Evolutionary conservation across 2,329 filamentous ascomycete species (phyloP).

Genomic region (Thelonectria discophora): DNA sequence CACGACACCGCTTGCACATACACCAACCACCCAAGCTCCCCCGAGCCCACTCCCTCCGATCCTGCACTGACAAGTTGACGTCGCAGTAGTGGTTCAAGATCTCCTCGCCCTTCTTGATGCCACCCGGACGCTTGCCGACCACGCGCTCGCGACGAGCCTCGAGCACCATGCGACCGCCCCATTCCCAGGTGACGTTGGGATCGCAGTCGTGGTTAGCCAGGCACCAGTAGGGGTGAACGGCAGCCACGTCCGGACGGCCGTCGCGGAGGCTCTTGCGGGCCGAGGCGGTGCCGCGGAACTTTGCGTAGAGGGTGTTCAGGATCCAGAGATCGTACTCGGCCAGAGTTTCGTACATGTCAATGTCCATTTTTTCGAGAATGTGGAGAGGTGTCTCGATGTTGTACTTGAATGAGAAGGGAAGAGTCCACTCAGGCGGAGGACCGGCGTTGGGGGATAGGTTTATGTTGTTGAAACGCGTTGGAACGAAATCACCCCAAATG

Average conservation of each 20-base stretch:
- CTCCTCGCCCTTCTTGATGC: slow-evolving; percentile 82
- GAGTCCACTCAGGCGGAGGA: slow-evolving; percentile 69
- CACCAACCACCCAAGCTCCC: slow-evolving; percentile 91
- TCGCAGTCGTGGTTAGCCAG: slow-evolving; percentile 96
- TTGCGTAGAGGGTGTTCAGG: slow-evolving; percentile 89
- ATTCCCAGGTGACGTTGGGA: slow-evolving; percentile 95
- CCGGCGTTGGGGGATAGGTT: slow-evolving; percentile 62
- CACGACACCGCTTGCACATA: slow-evolving; percentile 82
- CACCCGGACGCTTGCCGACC: slow-evolving; percentile 59
- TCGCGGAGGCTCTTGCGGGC: slow-evolving; percentile 80
- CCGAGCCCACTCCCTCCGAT: slow-evolving; percentile 86
- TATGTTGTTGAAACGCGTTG: slow-evolving; percentile 61
- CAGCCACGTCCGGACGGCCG: slow-evolving; percentile 87
- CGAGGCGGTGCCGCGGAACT: slow-evolving; percentile 92
- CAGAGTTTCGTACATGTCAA: slow-evolving; percentile 74
- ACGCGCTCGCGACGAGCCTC: slow-evolving; percentile 68
- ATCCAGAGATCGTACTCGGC: slow-evolving; percentile 78
- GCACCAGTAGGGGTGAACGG: slow-evolving; percentile 96
- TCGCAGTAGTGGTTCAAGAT: slow-evolving; percentile 96
- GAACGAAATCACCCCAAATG: slow-evolving; percentile 74
- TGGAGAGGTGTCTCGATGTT: slow-evolving; percentile 80
- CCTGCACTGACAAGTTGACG: slow-evolving; percentile 76
- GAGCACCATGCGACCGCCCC: slow-evolving; percentile 81
- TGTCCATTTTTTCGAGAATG: slow-evolving; percentile 83
- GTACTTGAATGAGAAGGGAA: slow-evolving; percentile 81